Percentiles rank a stretch among this genome's conserved stretches.
These are phyloP conservation scores for Diacronema lutheri DNA, from an alignment of 78 protist species.

Conservation along the genomic window DNA sequence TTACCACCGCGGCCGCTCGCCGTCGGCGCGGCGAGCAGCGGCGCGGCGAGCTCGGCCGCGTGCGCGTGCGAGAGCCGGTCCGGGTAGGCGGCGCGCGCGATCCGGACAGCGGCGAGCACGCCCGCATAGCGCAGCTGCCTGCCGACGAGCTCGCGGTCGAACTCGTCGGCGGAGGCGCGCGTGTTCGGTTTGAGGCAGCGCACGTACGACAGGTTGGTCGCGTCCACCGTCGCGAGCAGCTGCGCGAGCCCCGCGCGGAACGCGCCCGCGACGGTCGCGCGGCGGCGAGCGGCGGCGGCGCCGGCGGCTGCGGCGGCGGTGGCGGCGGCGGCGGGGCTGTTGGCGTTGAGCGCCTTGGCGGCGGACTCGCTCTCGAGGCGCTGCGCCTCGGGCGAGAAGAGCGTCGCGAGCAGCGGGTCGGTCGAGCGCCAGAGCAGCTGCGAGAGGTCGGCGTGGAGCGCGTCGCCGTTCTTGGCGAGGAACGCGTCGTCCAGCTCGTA, in stretches of 20 bases:
- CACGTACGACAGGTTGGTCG: constrained; percentile 80
- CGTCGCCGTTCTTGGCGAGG: constrained; percentile 83
- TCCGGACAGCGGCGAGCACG: constrained; percentile 86
- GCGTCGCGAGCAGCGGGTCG: neutral
- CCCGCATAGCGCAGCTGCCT: constrained; percentile 87
- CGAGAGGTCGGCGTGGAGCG: constrained; percentile 2
- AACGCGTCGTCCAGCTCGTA: constrained; percentile 71
- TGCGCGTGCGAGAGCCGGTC: constrained; percentile 49
- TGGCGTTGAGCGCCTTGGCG: no score
- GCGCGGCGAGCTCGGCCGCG: neutral
- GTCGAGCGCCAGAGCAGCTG: neutral
- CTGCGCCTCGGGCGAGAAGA: neutral
- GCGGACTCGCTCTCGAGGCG: neutral
- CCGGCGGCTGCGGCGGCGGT: no score
- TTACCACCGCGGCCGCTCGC: no score
- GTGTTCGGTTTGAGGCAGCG: constrained; percentile 89
- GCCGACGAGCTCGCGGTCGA: constrained; percentile 54
- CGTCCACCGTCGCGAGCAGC: constrained; percentile 61
- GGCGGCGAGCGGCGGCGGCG: neutral
- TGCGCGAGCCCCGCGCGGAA: constrained; percentile 30
- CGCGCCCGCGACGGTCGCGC: neutral
- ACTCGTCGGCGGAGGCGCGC: constrained; percentile 50
- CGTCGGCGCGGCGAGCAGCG: neutral
- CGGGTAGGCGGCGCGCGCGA: constrained; percentile 80
- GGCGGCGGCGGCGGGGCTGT: no score